These are phyloP conservation scores for Stenocarpella maydis DNA, from an alignment of 2,329 filamentous ascomycete species.

Conservation along the genomic window DNA sequence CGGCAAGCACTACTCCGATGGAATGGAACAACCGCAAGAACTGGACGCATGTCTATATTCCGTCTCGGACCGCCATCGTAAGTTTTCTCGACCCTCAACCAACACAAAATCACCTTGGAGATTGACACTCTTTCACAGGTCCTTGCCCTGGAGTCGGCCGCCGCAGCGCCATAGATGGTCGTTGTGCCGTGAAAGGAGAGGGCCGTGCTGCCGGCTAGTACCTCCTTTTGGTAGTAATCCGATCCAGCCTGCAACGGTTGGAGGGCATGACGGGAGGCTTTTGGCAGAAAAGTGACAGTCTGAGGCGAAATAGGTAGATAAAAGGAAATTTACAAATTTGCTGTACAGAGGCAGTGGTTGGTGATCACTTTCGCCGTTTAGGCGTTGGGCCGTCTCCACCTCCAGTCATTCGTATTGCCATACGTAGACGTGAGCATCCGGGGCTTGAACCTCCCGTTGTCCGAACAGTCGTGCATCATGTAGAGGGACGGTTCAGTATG, in stretches of 20 bases:
- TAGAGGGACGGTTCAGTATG: neutral
- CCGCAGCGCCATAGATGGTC: constrained; percentile 39
- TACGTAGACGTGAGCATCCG: neutral
- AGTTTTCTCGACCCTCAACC: constrained; percentile 44
- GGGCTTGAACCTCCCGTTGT: neutral
- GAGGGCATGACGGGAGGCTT: no score
- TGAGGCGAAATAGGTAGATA: neutral
- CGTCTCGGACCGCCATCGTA: constrained; percentile 83
- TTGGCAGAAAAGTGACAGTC: neutral
- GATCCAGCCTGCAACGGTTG: neutral
- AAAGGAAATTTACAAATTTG: neutral
- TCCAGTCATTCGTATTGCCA: neutral
- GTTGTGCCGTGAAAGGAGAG: neutral
- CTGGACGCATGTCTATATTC: constrained; percentile 91
- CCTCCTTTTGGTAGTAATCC: no score
- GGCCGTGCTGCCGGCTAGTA: neutral
- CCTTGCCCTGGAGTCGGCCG: constrained; percentile 58
- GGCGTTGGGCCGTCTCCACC: neutral
- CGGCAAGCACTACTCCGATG: constrained; percentile 74
- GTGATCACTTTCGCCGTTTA: neutral
- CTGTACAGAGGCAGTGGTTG: neutral
- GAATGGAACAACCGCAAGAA: constrained; percentile 91
- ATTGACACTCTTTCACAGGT: constrained; percentile 51
- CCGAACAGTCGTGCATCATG: neutral
- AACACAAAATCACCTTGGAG: neutral